Conservation (phyloP, 257 asterid species). For the Solanum chilense region DNA sequence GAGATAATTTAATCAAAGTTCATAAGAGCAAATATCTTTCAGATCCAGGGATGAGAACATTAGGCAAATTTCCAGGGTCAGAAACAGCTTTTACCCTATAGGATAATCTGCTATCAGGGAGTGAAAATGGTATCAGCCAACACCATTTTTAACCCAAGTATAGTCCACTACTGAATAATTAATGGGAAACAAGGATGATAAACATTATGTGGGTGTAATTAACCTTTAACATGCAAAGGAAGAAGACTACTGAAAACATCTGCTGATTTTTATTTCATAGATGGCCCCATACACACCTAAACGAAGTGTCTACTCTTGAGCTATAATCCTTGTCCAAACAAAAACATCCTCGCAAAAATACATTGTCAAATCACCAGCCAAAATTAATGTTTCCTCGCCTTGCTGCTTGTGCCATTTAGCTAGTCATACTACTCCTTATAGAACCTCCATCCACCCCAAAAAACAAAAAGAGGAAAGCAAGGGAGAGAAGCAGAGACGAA, state of each 20-base stretch:
- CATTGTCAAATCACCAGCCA: neutral
- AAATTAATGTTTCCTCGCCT: neutral
- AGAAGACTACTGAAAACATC: neutral
- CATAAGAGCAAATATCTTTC: neutral
- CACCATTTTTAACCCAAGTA: neutral
- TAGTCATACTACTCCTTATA: neutral
- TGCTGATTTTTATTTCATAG: neutral
- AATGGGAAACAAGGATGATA: neutral
- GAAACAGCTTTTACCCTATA: neutral
- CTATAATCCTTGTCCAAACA: neutral
- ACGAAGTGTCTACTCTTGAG: neutral
- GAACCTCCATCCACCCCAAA: neutral
- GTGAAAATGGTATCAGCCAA: neutral
- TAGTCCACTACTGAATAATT: neutral
- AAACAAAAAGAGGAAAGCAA: neutral
- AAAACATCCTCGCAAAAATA: neutral
- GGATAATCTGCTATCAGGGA: neutral
- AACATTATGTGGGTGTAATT: neutral
- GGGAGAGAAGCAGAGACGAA: neutral
- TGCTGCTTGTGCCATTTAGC: neutral
- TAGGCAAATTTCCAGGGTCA: neutral
- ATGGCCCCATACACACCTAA: neutral
- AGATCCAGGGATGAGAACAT: neutral
- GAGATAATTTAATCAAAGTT: neutral
- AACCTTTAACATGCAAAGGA: neutral